phyloP scores from a whole-genome alignment of 306 rosid genomes.

The Medicago ruthenica region DNA sequence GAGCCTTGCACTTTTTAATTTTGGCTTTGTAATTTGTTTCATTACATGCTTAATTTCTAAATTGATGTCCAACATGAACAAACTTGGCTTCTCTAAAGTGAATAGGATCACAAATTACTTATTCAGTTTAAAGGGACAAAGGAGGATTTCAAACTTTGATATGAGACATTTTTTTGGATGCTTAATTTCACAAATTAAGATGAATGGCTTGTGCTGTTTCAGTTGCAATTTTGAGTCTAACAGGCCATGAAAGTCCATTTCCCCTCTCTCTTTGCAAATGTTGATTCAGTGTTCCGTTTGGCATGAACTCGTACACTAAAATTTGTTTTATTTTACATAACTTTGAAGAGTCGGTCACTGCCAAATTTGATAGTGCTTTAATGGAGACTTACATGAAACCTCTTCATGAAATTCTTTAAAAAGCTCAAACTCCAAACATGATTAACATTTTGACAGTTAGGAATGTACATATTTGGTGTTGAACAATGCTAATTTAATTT shows the following conservation, averaged over 20 bases:
- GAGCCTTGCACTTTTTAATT: neutral
- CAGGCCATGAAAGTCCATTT: constrained; percentile 76
- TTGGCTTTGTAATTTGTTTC: neutral
- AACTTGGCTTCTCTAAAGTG: constrained; percentile 1
- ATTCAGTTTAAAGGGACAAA: neutral
- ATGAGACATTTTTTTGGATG: too few relatives aligned
- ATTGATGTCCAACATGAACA: constrained; percentile 5
- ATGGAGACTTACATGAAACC: constrained; percentile 1
- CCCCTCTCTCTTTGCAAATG: constrained; percentile 85
- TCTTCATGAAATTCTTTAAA: constrained; percentile 26
- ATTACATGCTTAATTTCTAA: constrained; percentile 9
- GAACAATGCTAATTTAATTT: neutral
- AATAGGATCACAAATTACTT: neutral
- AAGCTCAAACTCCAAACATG: neutral
- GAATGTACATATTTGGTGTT: constrained; percentile 15
- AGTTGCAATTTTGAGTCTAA: constrained; percentile 74
- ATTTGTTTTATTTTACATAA: too few relatives aligned
- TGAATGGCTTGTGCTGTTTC: constrained; percentile 96
- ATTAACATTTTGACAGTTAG: neutral
- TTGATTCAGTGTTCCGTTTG: constrained; percentile 82
- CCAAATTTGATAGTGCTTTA: constrained; percentile 9
- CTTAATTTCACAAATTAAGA: too few relatives aligned
- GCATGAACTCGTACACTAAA: constrained; percentile 91
- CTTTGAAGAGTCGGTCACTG: constrained; percentile 10
- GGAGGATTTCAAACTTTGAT: constrained; percentile 8